Conservation (phyloP, 495 filamentous ascomycete genomes). For the Pyrenula aspistea region DNA sequence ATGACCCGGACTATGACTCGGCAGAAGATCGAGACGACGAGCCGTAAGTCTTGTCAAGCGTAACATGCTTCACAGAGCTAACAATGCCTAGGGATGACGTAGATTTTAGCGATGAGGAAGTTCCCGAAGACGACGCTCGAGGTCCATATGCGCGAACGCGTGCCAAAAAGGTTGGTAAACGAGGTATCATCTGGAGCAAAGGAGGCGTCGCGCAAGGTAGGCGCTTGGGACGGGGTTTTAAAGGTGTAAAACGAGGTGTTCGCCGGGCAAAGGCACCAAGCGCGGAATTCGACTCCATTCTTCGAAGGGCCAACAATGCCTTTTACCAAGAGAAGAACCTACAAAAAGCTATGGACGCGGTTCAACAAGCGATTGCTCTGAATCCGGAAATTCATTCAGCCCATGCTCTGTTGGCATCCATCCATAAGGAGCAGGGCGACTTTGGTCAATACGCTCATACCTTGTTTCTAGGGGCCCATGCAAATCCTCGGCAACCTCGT, state of each 20-base stretch:
- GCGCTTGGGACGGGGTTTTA: conserved; percentile 21
- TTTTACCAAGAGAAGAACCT: conserved; percentile 52
- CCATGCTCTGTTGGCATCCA: conserved; percentile 62
- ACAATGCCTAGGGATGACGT: not conserved
- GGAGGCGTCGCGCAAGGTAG: not conserved
- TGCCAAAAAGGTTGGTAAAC: not conserved
- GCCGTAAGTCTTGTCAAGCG: conserved; percentile 4
- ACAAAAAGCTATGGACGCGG: conserved; percentile 47
- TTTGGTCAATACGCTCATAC: conserved; percentile 54
- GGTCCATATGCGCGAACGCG: not conserved
- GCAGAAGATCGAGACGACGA: conserved; percentile 16
- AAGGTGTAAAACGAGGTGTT: conserved; percentile 47
- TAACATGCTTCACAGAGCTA: conserved; percentile 8
- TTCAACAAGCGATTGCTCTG: conserved; percentile 58
- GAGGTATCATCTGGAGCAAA: not conserved
- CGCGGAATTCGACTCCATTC: conserved; percentile 58
- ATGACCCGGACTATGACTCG: conserved; percentile 4
- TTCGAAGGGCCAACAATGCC: conserved; percentile 56
- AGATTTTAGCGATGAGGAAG: not conserved
- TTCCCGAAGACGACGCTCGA: not conserved
- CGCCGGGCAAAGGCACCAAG: conserved; percentile 62
- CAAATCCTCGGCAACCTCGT: conserved; percentile 51
- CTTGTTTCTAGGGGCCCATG: conserved; percentile 58
- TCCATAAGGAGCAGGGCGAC: conserved; percentile 56
- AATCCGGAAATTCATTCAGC: conserved; percentile 77